These are phyloP conservation scores for Pterocarpus macrocarpus DNA, from an alignment of 306 rosid genomes.

Conservation along the genomic window DNA sequence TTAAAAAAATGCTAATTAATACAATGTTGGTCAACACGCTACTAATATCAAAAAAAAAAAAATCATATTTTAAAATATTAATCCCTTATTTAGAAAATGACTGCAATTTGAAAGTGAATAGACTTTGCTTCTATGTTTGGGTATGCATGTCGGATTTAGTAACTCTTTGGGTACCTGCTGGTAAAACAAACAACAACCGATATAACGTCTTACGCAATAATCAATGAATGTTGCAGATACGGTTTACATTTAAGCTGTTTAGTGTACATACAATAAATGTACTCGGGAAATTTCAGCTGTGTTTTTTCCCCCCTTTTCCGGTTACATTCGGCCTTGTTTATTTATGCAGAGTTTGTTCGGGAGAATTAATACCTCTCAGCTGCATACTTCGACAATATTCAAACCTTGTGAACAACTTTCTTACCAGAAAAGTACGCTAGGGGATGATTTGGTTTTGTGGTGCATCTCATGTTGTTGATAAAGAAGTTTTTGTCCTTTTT, in stretches of 20 bases:
- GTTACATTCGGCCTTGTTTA: background rate
- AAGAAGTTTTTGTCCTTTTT: background rate
- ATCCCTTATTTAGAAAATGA: background rate
- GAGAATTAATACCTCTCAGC: background rate
- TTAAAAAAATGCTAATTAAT: too few relatives aligned
- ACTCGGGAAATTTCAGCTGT: background rate
- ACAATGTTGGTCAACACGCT: too few relatives aligned
- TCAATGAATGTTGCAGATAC: background rate
- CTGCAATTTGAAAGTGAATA: background rate
- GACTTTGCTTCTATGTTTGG: background rate
- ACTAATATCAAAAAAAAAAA: too few relatives aligned
- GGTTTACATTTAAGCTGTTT: background rate
- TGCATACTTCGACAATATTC: slow-evolving; percentile 16
- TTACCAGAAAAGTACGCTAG: background rate
- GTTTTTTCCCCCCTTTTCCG: too few relatives aligned
- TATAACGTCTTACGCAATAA: background rate
- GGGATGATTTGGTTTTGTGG: slow-evolving; percentile 2
- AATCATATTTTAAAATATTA: background rate
- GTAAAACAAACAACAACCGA: background rate
- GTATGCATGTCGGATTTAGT: background rate
- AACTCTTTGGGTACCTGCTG: background rate
- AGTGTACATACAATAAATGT: slow-evolving; percentile 3
- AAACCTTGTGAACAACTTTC: slow-evolving; percentile 24
- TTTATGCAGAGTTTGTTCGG: background rate
- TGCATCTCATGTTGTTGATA: background rate